Evolutionary conservation across 805 yeast genomes (phyloP).

Genomic region (Saccharomyces jurei): DNA sequence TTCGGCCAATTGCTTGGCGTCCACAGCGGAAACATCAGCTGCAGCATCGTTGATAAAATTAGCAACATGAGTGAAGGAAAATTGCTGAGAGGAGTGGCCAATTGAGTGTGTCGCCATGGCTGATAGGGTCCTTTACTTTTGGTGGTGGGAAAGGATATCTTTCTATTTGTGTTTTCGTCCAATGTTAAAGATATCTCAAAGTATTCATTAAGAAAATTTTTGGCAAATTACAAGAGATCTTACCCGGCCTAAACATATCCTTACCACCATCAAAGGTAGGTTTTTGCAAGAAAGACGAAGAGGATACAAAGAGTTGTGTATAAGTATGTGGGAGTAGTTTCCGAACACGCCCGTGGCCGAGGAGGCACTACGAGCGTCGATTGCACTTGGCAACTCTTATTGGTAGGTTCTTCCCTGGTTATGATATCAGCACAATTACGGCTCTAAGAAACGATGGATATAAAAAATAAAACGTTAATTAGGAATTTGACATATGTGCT

Average conservation of each 20-base stretch:
- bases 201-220: not conserved
- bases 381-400: not conserved
- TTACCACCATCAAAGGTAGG: not conserved
- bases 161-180: not conserved
- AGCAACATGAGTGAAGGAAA: not conserved
- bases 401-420: not conserved
- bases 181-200: not conserved
- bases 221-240: not conserved
- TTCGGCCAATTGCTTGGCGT: not conserved
- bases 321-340: not conserved
- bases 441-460: conserved; percentile 34
- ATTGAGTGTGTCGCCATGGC: not conserved
- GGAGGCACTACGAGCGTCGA: not conserved
- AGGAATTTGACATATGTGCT: conserved; percentile 42
- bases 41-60: not conserved
- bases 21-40: not conserved
- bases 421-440: conserved; percentile 37
- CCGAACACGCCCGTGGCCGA: not conserved
- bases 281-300: not conserved
- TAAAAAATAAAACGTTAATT: conserved; percentile 15
- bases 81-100: not conserved
- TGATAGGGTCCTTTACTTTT: not conserved
- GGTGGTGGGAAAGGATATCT: not conserved
- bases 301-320: too few relatives aligned
- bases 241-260: not conserved